Base-by-base conservation (phyloP, 306 rosid genomes). In the Lotus japonicus region DNA sequence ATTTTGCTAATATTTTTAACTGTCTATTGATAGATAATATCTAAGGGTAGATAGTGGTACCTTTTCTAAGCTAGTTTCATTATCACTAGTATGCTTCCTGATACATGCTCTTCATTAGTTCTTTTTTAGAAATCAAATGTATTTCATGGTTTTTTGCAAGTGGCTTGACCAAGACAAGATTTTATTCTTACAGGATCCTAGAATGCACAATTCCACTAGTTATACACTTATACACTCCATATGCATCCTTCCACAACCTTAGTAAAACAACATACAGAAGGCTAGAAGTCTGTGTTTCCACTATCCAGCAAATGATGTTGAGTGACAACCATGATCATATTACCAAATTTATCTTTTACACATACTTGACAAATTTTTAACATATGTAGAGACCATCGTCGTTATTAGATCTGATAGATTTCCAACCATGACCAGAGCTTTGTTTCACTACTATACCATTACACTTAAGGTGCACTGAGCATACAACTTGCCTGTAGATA, bases 401-500 rank as follows among this genome's bases (percentile, higher is more conserved):
- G 49, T 13, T 43, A 19, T 38, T 51, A 21, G 33, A 60, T 4
- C 19, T 4, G 46, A 52, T 4, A 41, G 12, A 33, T 15, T 41
- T 17, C 64, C 35, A 61, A 52, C 18, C 58, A 67, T 12, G 26
- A 16, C 58, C 5, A 44, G 51, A 26, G 54, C 5, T 15, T 17
- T 16, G 55, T 54, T 31, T 16, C 48, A n/a, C 46, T 31, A 62
- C 41, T 4, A 19, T 63, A 51, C 10, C 56, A 42, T 28, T 54
- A 43, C 11, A 31, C 11, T 15, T 64, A 39, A 26, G 63, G 53
- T 66, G 71, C 8, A 54, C 35, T 3, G 44, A 57, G 60, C 41
- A 49, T 21, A 38, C 38, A 76, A 48, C 89, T 80, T 61, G 82
- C 99, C 99, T 88, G 92, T 52, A 94, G 92, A 77, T 94, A 90